A percentile compares a stretch with the other conserved stretches of the same genome.
Evolutionary conservation across 768 basidiomycete genomes (phyloP).

Genomic region (Naganishia friedmannii): DNA sequence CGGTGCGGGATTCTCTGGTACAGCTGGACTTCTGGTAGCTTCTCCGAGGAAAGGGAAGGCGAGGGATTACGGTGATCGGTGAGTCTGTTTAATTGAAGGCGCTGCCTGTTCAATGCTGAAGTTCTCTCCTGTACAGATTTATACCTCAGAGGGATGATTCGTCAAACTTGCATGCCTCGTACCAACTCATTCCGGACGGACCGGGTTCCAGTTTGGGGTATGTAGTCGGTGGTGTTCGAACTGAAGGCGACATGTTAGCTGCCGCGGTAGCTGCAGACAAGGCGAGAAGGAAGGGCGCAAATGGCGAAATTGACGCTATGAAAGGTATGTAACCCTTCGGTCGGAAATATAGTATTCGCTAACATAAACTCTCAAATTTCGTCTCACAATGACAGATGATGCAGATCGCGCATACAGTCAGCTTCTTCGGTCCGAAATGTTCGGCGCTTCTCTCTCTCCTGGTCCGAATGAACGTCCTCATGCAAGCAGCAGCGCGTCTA

Average conservation of each 20-base stretch:
- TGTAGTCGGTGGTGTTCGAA: constrained; percentile 12
- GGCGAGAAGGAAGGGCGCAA: constrained; percentile 69
- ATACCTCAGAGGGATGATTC: constrained; percentile 57
- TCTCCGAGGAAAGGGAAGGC: constrained; percentile 42
- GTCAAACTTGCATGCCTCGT: constrained; percentile 65
- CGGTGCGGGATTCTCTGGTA: background rate
- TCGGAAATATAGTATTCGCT: background rate
- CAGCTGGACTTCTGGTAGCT: constrained; percentile 19
- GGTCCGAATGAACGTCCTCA: constrained; percentile 52
- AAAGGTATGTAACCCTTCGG: constrained; percentile 20
- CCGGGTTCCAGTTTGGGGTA: constrained; percentile 26
- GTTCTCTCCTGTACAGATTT: constrained; percentile 53
- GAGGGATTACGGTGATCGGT: constrained; percentile 53
- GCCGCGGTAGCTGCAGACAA: constrained; percentile 58
- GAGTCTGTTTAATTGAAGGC: constrained; percentile 19
- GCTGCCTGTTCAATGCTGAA: background rate
- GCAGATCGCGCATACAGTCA: constrained; percentile 55
- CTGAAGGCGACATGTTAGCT: background rate
- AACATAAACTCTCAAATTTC: background rate
- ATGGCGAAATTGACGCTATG: constrained; percentile 56
- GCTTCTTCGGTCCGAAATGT: constrained; percentile 55
- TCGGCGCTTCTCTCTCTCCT: constrained; percentile 35
- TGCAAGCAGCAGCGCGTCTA: constrained; percentile 67
- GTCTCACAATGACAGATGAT: constrained; percentile 48
- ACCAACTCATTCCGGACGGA: constrained; percentile 61